phyloP scores from a whole-genome alignment of 768 basidiomycete genomes.

The Mycena amicta region DNA sequence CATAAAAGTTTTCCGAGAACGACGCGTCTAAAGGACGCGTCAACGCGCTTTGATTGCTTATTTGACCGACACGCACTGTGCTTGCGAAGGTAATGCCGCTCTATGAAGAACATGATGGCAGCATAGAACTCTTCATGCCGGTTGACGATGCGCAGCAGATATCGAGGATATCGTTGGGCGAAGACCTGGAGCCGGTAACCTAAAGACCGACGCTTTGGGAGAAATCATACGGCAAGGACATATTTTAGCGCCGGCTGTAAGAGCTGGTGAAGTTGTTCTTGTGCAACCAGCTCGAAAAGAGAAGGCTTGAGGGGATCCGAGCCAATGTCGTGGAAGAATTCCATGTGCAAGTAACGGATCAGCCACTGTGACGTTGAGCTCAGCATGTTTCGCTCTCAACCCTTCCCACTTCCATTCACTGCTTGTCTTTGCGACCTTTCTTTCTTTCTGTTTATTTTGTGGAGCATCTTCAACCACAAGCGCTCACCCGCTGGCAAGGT shows the following conservation, averaged over 20 bases:
- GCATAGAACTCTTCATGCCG: constrained; percentile 97
- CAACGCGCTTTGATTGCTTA: too few relatives aligned
- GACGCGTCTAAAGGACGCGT: constrained; percentile 69
- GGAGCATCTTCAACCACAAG: too few relatives aligned
- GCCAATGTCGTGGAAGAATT: constrained; percentile 80
- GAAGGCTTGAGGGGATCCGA: constrained; percentile 76
- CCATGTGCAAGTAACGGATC: constrained; percentile 47
- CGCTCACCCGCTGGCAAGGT: too few relatives aligned
- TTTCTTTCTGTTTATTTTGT: too few relatives aligned
- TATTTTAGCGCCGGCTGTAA: constrained; percentile 95
- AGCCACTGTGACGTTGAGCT: neutral
- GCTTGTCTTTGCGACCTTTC: too few relatives aligned
- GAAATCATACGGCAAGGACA: constrained; percentile 74
- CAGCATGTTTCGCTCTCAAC: neutral
- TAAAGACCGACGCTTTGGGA: neutral
- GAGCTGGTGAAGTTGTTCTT: constrained; percentile 90
- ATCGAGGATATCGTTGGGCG: constrained; percentile 92
- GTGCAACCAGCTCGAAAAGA: constrained; percentile 89
- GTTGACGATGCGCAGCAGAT: constrained; percentile 88
- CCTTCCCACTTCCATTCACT: too few relatives aligned
- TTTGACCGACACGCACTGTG: constrained; percentile 65
- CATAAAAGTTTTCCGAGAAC: constrained; percentile 96
- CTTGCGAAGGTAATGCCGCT: constrained; percentile 85
- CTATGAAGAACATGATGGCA: constrained; percentile 83
- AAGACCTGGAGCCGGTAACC: constrained; percentile 63